phyloP scores from a whole-genome alignment of 352 stramenopile species.

The Peronospora tabacina region DNA sequence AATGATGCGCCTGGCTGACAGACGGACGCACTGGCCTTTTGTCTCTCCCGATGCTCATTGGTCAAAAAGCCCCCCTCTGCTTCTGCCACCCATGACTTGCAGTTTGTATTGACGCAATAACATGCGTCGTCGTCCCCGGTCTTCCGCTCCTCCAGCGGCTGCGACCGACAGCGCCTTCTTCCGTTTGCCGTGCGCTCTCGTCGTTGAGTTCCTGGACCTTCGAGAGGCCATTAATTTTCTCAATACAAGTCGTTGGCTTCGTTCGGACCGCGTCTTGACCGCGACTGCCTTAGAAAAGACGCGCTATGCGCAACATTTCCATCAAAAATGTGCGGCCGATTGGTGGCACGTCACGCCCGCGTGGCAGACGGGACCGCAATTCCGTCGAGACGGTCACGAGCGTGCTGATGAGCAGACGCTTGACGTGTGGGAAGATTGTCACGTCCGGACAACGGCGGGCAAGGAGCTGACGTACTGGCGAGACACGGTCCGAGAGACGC shows the following conservation, averaged over 20 bases:
- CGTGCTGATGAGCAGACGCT: background rate
- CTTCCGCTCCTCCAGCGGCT: background rate
- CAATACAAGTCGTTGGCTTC: slow-evolving; percentile 34
- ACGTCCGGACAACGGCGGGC: slow-evolving; percentile 23
- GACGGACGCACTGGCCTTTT: slow-evolving; percentile 11
- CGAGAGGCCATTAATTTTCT: slow-evolving; percentile 42
- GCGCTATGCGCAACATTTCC: slow-evolving; percentile 44
- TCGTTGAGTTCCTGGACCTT: slow-evolving; percentile 45
- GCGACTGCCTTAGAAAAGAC: slow-evolving; percentile 37
- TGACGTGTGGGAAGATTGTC: slow-evolving; percentile 38
- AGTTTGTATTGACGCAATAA: slow-evolving; percentile 5
- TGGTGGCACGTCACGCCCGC: slow-evolving; percentile 45
- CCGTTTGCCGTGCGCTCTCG: slow-evolving; percentile 29
- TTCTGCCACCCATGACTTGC: slow-evolving; percentile 1
- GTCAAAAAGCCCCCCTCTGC: slow-evolving; percentile 8
- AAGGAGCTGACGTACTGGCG: slow-evolving; percentile 35
- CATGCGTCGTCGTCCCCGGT: slow-evolving; percentile 12
- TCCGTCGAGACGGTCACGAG: background rate
- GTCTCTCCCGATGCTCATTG: slow-evolving; percentile 1
- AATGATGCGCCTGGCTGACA: background rate
- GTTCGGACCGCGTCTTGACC: slow-evolving; percentile 36
- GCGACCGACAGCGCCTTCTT: slow-evolving; percentile 24
- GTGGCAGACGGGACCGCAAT: slow-evolving; percentile 31
- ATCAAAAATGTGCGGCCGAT: slow-evolving; percentile 44
- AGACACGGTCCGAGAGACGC: slow-evolving; percentile 31